Conservation (phyloP, 805 yeast species). For the Metschnikowia noctiluminum region DNA sequence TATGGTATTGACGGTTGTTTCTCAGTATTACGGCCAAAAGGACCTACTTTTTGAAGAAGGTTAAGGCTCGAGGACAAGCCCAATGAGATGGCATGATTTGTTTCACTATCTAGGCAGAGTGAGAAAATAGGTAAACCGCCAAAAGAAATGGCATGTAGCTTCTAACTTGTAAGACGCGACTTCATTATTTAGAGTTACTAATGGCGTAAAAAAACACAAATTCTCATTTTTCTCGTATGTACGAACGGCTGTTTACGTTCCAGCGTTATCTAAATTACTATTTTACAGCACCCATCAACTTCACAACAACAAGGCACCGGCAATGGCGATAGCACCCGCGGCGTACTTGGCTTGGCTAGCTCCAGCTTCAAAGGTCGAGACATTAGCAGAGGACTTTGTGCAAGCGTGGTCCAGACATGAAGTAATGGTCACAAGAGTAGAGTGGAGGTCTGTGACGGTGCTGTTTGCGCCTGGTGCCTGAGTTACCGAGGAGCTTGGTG, state of each 20-base stretch:
- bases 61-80: not conserved
- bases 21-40: conserved; percentile 33
- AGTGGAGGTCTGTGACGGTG: conserved; percentile 16
- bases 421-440: conserved; percentile 27
- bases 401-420: conserved; percentile 20
- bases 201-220: too few relatives aligned
- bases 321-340: conserved; percentile 17
- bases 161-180: too few relatives aligned
- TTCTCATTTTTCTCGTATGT: too few relatives aligned
- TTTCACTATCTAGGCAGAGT: too few relatives aligned
- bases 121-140: too few relatives aligned
- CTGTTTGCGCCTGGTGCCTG: conserved; percentile 10
- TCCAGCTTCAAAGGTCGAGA: conserved; percentile 9
- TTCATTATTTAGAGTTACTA: too few relatives aligned
- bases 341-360: conserved; percentile 15
- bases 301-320: conserved; percentile 18
- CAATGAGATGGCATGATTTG: too few relatives aligned
- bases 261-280: too few relatives aligned
- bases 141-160: too few relatives aligned
- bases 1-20: conserved; percentile 31
- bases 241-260: too few relatives aligned
- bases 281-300: too few relatives aligned
- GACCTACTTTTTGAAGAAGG: conserved; percentile 21
- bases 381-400: conserved; percentile 1
- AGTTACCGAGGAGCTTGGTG: conserved; percentile 14